Evolutionary conservation across 352 stramenopile genomes (phyloP).

Genomic region (Globisporangium orthogonon): DNA sequence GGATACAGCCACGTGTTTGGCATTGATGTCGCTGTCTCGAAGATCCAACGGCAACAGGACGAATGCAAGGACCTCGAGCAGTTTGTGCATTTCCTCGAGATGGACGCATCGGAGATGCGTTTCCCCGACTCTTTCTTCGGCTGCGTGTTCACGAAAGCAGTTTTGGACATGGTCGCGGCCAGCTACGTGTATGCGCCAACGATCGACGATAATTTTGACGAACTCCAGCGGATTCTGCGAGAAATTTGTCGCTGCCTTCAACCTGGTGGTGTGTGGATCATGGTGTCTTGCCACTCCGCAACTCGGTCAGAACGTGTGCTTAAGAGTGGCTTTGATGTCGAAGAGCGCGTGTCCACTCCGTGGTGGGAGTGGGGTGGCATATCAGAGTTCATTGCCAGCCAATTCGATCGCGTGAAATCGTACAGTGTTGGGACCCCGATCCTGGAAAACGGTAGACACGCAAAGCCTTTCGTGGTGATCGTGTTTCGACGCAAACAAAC

Average conservation of each 20-base stretch:
- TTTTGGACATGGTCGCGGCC: conserved; percentile 20
- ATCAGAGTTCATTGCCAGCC: conserved; percentile 1
- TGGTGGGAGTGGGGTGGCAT: conserved; percentile 23
- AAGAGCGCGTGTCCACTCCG: conserved; percentile 2
- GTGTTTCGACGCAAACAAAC: conserved; percentile 22
- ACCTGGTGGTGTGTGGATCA: conserved; percentile 18
- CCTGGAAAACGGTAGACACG: conserved; percentile 2
- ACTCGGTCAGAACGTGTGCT: background rate
- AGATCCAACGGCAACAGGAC: conserved; percentile 15
- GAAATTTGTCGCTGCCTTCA: conserved; percentile 23
- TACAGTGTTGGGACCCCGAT: conserved; percentile 14
- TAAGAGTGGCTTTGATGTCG: background rate
- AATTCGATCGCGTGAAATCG: conserved; percentile 9
- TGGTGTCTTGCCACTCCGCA: conserved; percentile 12
- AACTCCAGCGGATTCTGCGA: conserved; percentile 13
- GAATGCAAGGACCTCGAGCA: conserved; percentile 7
- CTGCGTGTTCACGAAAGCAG: conserved; percentile 22
- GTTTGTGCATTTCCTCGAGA: conserved; percentile 16
- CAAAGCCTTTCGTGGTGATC: conserved; percentile 15
- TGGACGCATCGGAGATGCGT: conserved; percentile 10
- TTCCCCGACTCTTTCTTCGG: conserved; percentile 22
- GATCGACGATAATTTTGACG: background rate
- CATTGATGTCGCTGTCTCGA: conserved; percentile 13
- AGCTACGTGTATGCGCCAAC: conserved; percentile 1
- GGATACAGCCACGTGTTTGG: conserved; percentile 20